Evolutionary conservation across 2,329 filamentous ascomycete species (phyloP).

Genomic region (Monilinia polystroma): DNA sequence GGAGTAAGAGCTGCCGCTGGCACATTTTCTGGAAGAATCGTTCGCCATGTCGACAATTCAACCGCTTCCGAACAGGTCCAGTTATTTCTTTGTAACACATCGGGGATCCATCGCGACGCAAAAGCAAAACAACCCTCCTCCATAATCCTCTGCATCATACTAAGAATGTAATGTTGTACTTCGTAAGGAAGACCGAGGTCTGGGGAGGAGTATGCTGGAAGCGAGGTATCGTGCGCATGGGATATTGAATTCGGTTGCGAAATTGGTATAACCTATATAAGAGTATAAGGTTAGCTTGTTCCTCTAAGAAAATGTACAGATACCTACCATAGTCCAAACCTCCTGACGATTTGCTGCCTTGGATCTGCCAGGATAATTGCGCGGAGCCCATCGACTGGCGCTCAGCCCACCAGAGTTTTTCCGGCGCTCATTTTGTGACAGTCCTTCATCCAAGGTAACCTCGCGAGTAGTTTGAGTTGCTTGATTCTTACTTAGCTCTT

Average conservation of each 20-base stretch:
- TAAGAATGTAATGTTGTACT: conserved; percentile 40
- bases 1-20: conserved; percentile 31
- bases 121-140: conserved; percentile 40
- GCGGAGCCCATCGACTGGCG: conserved; percentile 37
- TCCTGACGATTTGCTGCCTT: conserved; percentile 23
- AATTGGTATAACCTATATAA: conserved; percentile 10
- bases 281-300: conserved; percentile 19
- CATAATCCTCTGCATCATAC: conserved; percentile 37
- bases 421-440: background rate
- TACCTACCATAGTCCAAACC: conserved; percentile 34
- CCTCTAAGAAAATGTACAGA: conserved; percentile 1
- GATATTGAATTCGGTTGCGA: background rate
- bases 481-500: background rate
- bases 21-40: conserved; percentile 30
- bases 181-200: conserved; percentile 40
- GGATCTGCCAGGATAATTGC: conserved; percentile 24
- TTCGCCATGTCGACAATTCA: conserved; percentile 37
- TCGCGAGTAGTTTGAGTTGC: conserved; percentile 1
- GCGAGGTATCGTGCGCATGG: conserved; percentile 16
- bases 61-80: conserved; percentile 39
- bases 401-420: conserved; percentile 13
- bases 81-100: conserved; percentile 30
- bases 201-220: conserved; percentile 2
- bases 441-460: background rate
- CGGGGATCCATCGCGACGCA: conserved; percentile 36